Conservation (phyloP, 2,329 filamentous ascomycete genomes). For the Microsporum canis region DNA sequence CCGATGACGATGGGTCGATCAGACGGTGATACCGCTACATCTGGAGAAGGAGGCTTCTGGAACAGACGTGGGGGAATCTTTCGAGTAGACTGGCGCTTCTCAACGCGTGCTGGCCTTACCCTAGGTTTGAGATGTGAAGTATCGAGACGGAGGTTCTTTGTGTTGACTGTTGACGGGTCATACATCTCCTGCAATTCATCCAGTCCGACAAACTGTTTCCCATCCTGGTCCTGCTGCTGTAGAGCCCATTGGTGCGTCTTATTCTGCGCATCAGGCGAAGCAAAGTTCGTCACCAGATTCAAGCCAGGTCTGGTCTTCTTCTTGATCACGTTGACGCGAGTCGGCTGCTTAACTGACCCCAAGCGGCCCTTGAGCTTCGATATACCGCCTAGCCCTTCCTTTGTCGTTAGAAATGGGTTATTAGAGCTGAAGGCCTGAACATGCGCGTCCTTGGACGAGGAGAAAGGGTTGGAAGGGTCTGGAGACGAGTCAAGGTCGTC, state of each 20-base stretch:
- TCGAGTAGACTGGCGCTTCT: constrained; percentile 7
- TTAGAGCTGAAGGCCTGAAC: neutral
- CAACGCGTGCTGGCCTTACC: constrained; percentile 4
- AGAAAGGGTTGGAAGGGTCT: constrained; percentile 22
- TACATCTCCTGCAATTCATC: neutral
- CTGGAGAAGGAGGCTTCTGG: constrained; percentile 10
- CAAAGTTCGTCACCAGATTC: constrained; percentile 35
- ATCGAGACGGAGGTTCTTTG: constrained; percentile 8
- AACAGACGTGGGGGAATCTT: constrained; percentile 4
- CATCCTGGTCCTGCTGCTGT: constrained; percentile 5
- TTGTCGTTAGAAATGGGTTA: neutral
- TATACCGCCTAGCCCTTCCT: neutral
- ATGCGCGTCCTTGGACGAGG: constrained; percentile 21
- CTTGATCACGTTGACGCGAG: neutral
- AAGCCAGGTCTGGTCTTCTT: constrained; percentile 28
- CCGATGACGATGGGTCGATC: constrained; percentile 38
- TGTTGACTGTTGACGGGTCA: neutral
- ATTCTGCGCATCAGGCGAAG: constrained; percentile 9
- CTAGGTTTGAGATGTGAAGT: neutral
- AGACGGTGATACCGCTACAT: constrained; percentile 29
- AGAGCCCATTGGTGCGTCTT: neutral
- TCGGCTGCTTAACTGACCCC: neutral
- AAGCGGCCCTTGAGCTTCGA: neutral
- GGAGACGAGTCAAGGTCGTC: constrained; percentile 22
- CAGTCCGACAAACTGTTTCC: neutral